Base-by-base conservation (phyloP, 2,329 filamentous ascomycete genomes). In the Dothistroma septosporum region DNA sequence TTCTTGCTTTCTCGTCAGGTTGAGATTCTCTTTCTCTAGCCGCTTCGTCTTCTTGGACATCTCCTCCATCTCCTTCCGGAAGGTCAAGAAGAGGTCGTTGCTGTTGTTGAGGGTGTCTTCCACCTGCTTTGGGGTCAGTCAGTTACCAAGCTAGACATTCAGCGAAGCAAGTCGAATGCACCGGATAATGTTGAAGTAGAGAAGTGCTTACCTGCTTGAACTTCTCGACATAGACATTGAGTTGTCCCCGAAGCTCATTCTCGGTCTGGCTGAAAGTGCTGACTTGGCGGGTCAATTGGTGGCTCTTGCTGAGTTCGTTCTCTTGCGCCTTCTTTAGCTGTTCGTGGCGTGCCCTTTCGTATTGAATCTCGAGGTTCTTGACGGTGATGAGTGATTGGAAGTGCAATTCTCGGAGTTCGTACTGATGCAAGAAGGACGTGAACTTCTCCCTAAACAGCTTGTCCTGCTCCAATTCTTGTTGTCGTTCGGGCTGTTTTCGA, bases 41-140 rank as follows among this genome's bases (percentile, higher is more conserved):
- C 92, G 88, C 77, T 97, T 97, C 6, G 93, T 96, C 80, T 97
- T 97, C 80, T 97, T 97, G 0, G 92, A 96, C 92, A 97, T 97
- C 73, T 97, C 94, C 77, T 97, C 94, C 92, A 97, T 97, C 77
- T 97, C 94, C 79, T 96, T 97, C 58, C 93, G 86, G 78, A 97
- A 97, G 0, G 94, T 97, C 68, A 97, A 81, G 76, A 97, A 97
- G 57, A 97, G 81, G 74, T 97, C 94, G 79, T 97, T 97, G 77
- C 91, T 96, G 75, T 97, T 97, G 78, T 97, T 97, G 55, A 97
- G 84, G 41, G 93, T 97, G 77, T 97, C 94, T 83, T 97, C 93
- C 74, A 97, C 93, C 93, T 97, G 80, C 78, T 76, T 82, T 81
- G 76, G 68, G 69, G 72, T 75, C 69, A 74, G 73, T 76, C 70